Evolutionary conservation across 768 basidiomycete genomes (phyloP), one percentile per base, ranked within the genome.

Genomic region (Dentipellis fragilis): DNA sequence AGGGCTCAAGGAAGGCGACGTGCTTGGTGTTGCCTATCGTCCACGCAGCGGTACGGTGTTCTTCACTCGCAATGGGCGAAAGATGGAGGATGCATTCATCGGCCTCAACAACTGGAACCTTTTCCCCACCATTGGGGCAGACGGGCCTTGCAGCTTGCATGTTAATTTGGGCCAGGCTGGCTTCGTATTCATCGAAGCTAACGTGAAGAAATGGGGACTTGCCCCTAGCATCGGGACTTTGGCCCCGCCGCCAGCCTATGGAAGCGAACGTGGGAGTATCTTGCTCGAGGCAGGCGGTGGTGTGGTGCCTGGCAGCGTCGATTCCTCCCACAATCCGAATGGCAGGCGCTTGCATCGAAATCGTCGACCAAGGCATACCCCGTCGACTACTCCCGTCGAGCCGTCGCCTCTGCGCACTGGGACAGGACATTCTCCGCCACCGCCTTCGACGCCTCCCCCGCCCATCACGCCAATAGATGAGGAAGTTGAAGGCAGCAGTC

Each of bases 201-300:
- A 99, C 66, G 96, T 99, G 59, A 99, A 99, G 79, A 98, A 97
- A 68, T 99, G 96, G 96, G 96, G 96, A 16, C 72, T 98, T 35
- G 96, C 96, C 36, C 96, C 96, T 8, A 96, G 93, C 67, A 87
- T 94, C 12, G 96, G 96, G 49, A 98, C 96, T 0, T 78, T 98
- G 10, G 95, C 95, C 1, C 96, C 96, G 14, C 96, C 96, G 29
- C 96, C 96, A 5, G 94, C 96, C 0, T 98, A 98, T 69, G 96
- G 96, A 16, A 93, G 89, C 63, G 96, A 99, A 68, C 80, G 93
- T 10, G 96, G 95, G 8, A 95, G 92, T 66, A 97, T 99, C 56
- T 75, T 99, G 9, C 77, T 99, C 2, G 93, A 96, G 68, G 89
- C 93, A 1, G 94, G 93, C 17, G 85, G 84, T 1, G 66, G 66